Base-by-base conservation (phyloP, 495 filamentous ascomycete genomes). In the Penicillium maclennaniae region DNA sequence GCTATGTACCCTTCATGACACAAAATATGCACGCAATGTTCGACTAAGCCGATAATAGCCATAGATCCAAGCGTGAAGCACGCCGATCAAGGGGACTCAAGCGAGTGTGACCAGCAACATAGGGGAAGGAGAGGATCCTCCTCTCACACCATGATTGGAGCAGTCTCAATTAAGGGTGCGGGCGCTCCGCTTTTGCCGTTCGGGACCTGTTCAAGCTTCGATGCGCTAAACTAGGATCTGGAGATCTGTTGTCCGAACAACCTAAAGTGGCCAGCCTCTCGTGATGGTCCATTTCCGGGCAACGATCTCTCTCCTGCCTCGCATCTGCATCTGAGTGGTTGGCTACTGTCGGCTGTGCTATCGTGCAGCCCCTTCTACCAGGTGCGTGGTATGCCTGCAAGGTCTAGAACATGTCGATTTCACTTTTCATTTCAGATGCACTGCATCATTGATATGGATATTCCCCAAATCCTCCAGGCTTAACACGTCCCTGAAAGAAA, bases 311-410 rank as follows among this genome's bases (percentile, higher is more conserved):
- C 37, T 41, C 36, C 47, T 17, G 37, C 37, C 26, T 19, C 25
- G 23, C 37, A 38, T 41, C 16, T 49, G 23, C 37, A 38, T 41
- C 16, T 49, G 9, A 17, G 36, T 25, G 47, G 40, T 49, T 37
- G 7, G 19, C 23, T 25, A 7, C 10, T 31, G 1, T 31, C 7
- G 27, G 27, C 7, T 8, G 27, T 31, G 27, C 27, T 7, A 31
- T 14, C 31, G 14, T 34, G 31, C 31, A 49, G 37, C 36, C 14
- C 36, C 14, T 37, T 15, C 31, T 28, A 27, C 37, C 47, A 26
- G 47, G 47, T 41, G 7, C 23, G 8, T 28, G 47, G 47, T 41
- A 41, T 49, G 47, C 47, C 47, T 49, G 37, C 47, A 49, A 14
- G 8, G 31, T 34, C 31, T 34, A 34, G 31, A 14, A 34, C 42